These are phyloP conservation scores for Gaultheria prostrata DNA, from an alignment of 148 eudicot genomes.

Conservation along the genomic window DNA sequence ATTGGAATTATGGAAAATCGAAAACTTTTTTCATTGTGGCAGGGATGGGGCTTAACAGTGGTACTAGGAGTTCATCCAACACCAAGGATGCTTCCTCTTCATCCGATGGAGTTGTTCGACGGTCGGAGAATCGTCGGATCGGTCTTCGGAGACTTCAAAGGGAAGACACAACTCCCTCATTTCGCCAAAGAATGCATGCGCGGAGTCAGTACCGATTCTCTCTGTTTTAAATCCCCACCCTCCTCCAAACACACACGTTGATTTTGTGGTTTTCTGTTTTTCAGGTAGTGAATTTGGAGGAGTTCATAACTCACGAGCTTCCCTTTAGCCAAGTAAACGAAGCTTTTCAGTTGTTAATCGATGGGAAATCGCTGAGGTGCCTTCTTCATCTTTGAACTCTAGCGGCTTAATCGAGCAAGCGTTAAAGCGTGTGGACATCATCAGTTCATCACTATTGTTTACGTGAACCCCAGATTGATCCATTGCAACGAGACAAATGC, in stretches of 20 bases:
- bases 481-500: neutral
- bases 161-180: constrained; percentile 47
- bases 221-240: neutral
- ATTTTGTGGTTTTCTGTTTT: neutral
- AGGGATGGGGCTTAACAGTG: constrained; percentile 63
- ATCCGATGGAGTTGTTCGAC: constrained; percentile 54
- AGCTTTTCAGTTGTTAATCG: constrained; percentile 37
- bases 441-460: too few relatives aligned
- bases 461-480: too few relatives aligned
- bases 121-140: constrained; percentile 48
- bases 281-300: constrained; percentile 49
- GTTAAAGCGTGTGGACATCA: neutral
- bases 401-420: neutral
- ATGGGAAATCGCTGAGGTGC: constrained; percentile 52
- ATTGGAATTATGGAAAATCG: neutral
- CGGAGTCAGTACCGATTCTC: constrained; percentile 24
- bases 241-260: neutral
- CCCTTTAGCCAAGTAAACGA: constrained; percentile 45
- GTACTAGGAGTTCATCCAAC: constrained; percentile 45
- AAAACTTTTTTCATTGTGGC: neutral
- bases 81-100: constrained; percentile 46
- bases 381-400: constrained; percentile 36
- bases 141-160: constrained; percentile 51
- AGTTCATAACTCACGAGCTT: constrained; percentile 50
- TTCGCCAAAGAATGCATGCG: constrained; percentile 42